These are phyloP conservation scores for Cladosporium sp. DNA, from an alignment of 2,329 filamentous ascomycete genomes.

Conservation along the genomic window DNA sequence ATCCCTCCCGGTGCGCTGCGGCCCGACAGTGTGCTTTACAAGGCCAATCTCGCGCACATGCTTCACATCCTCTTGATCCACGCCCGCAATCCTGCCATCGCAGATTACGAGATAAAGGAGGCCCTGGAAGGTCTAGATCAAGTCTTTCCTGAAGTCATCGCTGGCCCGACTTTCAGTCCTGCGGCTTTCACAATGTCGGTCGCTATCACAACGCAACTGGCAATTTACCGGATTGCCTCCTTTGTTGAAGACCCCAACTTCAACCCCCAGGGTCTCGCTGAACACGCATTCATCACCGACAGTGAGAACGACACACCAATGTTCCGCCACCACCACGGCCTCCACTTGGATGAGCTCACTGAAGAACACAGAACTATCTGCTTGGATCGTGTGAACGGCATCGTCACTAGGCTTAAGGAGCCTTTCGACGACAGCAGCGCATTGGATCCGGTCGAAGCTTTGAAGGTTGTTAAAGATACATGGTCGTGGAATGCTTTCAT, in stretches of 20 bases:
- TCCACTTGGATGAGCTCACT: constrained; percentile 22
- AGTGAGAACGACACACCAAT: constrained; percentile 24
- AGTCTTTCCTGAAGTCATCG: constrained; percentile 29
- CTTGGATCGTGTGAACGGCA: constrained; percentile 18
- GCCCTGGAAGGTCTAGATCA: constrained; percentile 28
- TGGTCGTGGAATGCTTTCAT: constrained; percentile 56
- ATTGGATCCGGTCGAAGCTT: constrained; percentile 38
- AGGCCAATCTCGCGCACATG: constrained; percentile 47
- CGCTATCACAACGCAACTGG: constrained; percentile 31
- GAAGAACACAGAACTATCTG: constrained; percentile 3
- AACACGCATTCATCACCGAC: constrained; percentile 27
- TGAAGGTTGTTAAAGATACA: constrained; percentile 44
- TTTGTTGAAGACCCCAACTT: constrained; percentile 24
- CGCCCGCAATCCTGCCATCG: constrained; percentile 31
- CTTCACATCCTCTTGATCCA: constrained; percentile 39
- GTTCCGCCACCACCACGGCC: constrained; percentile 23
- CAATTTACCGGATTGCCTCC: constrained; percentile 27
- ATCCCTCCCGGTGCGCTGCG: constrained; percentile 35
- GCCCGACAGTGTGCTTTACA: constrained; percentile 45
- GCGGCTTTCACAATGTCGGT: constrained; percentile 27
- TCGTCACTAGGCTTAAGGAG: constrained; percentile 22
- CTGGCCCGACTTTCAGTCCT: constrained; percentile 24
- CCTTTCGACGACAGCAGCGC: constrained; percentile 15
- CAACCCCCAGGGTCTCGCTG: constrained; percentile 25
- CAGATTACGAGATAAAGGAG: constrained; percentile 32